Percentiles rank a stretch among this genome's conserved stretches.
Conservation (phyloP, 139 green algal species). For the Chlorella sorokiniana region DNA sequence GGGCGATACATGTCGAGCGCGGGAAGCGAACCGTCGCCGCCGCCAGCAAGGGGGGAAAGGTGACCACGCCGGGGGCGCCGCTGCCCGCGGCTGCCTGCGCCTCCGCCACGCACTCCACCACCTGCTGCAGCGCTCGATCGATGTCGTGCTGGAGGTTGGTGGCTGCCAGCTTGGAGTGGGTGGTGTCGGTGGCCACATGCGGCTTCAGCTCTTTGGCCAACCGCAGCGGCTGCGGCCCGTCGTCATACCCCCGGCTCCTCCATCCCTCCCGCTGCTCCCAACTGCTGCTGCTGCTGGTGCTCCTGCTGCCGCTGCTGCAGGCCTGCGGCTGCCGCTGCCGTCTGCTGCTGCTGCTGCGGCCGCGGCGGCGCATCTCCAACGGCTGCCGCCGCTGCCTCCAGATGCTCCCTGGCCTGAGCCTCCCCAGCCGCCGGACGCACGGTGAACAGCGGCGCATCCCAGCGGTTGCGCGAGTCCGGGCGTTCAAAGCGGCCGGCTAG, state of each 20-base stretch:
- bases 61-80: conserved; percentile 47
- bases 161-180: conserved; percentile 32
- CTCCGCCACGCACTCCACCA: conserved; percentile 56
- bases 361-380: not conserved
- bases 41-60: conserved; percentile 35
- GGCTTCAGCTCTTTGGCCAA: conserved; percentile 28
- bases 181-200: conserved; percentile 19
- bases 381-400: not conserved
- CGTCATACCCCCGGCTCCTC: not conserved
- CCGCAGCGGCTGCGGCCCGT: not conserved
- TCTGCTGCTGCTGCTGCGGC: not conserved
- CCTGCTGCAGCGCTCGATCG: conserved; percentile 75
- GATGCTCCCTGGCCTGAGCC: not conserved
- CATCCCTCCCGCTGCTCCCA: not conserved
- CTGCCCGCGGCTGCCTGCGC: conserved; percentile 62
- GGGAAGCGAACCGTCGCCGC: not conserved
- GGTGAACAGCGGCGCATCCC: conserved; percentile 86
- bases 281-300: not conserved
- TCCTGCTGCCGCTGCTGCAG: not conserved
- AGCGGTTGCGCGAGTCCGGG: conserved; percentile 86
- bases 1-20: conserved; percentile 47
- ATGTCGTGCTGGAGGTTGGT: conserved; percentile 92
- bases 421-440: conserved; percentile 41
- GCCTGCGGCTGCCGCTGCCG: not conserved
- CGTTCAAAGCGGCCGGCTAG: conserved; percentile 83